These are phyloP conservation scores for Globisporangium spiculum DNA, from an alignment of 352 stramenopile genomes.

Conservation along the genomic window DNA sequence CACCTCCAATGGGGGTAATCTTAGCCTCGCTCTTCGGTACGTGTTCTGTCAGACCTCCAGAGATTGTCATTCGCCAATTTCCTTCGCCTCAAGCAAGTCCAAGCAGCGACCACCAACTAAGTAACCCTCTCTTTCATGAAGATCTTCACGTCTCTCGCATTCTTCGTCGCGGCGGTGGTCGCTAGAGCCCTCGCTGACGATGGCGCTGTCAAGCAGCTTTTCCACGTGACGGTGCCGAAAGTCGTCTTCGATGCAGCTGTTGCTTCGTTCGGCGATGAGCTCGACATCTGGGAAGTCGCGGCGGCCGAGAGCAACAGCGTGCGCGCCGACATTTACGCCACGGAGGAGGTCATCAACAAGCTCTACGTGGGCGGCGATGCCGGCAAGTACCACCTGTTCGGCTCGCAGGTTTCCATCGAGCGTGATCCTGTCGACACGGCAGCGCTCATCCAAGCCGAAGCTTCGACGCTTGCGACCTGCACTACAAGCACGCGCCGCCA, in stretches of 20 bases:
- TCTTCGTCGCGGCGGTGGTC: constrained; percentile 16
- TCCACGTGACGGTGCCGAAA: constrained; percentile 31
- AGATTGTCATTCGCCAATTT: neutral
- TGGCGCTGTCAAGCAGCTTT: constrained; percentile 25
- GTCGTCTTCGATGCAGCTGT: constrained; percentile 16
- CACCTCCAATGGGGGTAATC: too few species aligned
- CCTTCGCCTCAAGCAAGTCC: neutral
- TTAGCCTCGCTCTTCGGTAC: neutral
- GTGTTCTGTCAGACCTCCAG: neutral
- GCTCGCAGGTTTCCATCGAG: neutral
- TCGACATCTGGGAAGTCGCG: constrained; percentile 12
- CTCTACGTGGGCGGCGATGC: neutral
- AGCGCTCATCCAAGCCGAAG: neutral
- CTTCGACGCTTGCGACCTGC: constrained; percentile 5
- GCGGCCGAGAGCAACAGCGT: neutral
- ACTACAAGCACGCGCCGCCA: constrained; percentile 6
- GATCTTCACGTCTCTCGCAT: constrained; percentile 22
- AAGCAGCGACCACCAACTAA: neutral
- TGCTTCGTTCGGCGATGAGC: neutral
- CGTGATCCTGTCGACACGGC: neutral
- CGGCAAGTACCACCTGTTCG: neutral
- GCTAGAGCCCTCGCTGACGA: constrained; percentile 17
- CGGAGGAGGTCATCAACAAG: constrained; percentile 7
- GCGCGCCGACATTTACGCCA: constrained; percentile 12
- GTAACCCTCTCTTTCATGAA: constrained; percentile 19